Base-by-base conservation (phyloP, 2,329 filamentous ascomycete species). In the Juglanconis sp. region DNA sequence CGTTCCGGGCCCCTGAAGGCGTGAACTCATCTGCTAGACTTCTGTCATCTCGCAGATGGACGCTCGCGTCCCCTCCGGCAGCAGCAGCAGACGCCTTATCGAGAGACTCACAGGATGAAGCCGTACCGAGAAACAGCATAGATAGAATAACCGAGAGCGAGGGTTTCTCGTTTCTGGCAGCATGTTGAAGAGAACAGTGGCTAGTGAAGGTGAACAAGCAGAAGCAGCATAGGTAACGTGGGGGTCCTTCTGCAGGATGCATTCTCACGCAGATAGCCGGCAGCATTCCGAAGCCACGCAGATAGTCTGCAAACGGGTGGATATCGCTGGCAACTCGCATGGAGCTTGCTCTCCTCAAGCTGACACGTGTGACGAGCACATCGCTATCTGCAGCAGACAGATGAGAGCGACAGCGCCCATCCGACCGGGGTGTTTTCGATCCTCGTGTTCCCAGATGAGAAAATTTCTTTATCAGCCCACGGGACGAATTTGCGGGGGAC, bases 361-460 rank as follows among this genome's bases (percentile, higher is more conserved):
- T 56, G 44, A 48, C 54, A 49, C 34, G 44, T 56, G 44, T 50
- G 54, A 56, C 46, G 24, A 32, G 32, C 34, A 40, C 34, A 36
- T 50, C 30, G 51, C 31, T 24, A 17, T 30, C 36, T 53, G 51
- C 53, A 55, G 53, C 53, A 55, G 53, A 34, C 42, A 55, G 40
- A 55, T 38, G 47, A 48, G 42, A 56, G 31, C 42, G 47, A 34
- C 53, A 48, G 53, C 53, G 44, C 42, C 53, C 44, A 56, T 47
- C 44, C 40, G 53, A 24, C 24, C 40, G n/a, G 31, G 40, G 40
- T 10, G 7, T 11, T 49, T 3, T 47, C 15, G 30, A 24, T 11
- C 17, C 35, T 40, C 44, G 51, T 44, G 35, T 24, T 30, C 36
- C 51, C 15, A 31, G 35, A 40, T 17, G 34, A 42, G 9, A 56